Evolutionary conservation across 2,329 filamentous ascomycete species (phyloP).

Genomic region (Ciborinia camelliae): DNA sequence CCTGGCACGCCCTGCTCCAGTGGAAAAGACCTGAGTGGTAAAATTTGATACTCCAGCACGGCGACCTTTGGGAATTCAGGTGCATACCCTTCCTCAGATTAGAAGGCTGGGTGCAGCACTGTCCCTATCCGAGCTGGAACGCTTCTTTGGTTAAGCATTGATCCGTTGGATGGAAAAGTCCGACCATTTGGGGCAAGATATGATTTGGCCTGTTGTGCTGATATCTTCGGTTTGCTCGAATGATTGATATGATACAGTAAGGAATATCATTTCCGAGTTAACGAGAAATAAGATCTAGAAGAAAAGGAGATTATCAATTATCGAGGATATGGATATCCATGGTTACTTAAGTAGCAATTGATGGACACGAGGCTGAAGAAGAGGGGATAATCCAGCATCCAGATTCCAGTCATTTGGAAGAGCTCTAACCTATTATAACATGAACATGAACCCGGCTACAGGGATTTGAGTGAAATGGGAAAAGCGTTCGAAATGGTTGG

Average conservation of each 20-base stretch:
- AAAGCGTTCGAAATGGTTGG: background rate
- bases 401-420: background rate
- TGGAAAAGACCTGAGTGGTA: background rate
- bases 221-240: background rate
- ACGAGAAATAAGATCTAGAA: background rate
- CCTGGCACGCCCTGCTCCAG: background rate
- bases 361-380: conserved; percentile 11
- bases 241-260: background rate
- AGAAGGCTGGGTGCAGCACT: conserved; percentile 14
- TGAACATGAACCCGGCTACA: conserved; percentile 3
- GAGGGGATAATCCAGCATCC: conserved; percentile 2
- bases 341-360: background rate
- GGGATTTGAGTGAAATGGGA: background rate
- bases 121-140: conserved; percentile 12
- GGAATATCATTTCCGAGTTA: conserved; percentile 2
- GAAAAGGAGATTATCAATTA: background rate
- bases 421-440: background rate
- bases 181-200: conserved; percentile 2
- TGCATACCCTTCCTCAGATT: background rate
- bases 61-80: conserved; percentile 6
- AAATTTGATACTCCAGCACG: background rate
- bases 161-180: conserved; percentile 5
- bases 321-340: conserved; percentile 3
- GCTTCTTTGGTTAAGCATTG: conserved; percentile 15
- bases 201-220: background rate